Conservation (phyloP, 352 stramenopile genomes). For the Globisporangium yorkense region DNA sequence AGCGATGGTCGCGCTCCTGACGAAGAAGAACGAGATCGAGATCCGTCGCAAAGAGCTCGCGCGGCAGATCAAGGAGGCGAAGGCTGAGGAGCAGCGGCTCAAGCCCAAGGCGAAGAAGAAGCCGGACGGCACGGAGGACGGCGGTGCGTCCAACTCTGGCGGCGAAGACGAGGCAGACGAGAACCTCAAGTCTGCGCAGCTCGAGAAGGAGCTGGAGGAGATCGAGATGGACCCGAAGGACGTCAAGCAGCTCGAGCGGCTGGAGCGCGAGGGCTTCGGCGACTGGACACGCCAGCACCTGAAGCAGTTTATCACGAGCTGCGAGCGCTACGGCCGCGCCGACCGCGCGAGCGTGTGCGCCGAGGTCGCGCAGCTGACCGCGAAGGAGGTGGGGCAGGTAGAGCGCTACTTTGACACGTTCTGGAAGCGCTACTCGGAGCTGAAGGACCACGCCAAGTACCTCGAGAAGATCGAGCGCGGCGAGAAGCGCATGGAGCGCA, state of each 20-base stretch:
- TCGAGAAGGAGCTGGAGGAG: conserved; percentile 80
- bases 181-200: conserved; percentile 41
- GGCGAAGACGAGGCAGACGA: conserved; percentile 48
- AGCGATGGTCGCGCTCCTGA: conserved; percentile 80
- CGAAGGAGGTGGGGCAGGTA: conserved; percentile 90
- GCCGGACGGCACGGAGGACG: conserved; percentile 43
- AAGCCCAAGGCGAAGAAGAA: conserved; percentile 77
- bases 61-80: conserved; percentile 80
- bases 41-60: conserved; percentile 84
- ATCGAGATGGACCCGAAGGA: conserved; percentile 70
- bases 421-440: conserved; percentile 91
- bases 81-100: conserved; percentile 67
- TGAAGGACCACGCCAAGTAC: conserved; percentile 89
- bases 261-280: conserved; percentile 91
- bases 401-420: conserved; percentile 95
- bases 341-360: conserved; percentile 87
- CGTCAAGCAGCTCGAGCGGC: conserved; percentile 54
- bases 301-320: conserved; percentile 87
- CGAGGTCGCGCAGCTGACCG: conserved; percentile 88
- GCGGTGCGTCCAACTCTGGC: conserved; percentile 40
- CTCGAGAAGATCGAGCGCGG: conserved; percentile 96
- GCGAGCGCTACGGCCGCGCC: conserved; percentile 93
- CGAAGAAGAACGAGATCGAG: conserved; percentile 85
- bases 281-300: conserved; percentile 92
- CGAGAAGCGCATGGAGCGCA: conserved; percentile 94